Percentiles rank a stretch among this genome's conserved stretches.
Conservation (phyloP, 2,329 filamentous ascomycete genomes). For the Hymenoscyphus albidus region DNA sequence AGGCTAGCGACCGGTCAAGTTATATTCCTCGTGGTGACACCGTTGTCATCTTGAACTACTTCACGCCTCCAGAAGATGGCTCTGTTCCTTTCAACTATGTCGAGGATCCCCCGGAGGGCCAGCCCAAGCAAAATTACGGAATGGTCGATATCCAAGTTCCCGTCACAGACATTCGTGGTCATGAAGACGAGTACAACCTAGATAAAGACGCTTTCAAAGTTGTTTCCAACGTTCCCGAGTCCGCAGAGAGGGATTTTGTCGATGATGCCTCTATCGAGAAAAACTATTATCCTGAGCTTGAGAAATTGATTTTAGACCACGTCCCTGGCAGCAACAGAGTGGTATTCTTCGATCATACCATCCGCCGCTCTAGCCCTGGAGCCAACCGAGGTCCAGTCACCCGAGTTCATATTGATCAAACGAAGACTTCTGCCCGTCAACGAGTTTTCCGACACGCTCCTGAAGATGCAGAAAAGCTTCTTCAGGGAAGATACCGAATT, state of each 20-base stretch:
- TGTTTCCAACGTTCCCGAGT: constrained; percentile 53
- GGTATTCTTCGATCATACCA: constrained; percentile 82
- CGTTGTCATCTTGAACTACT: constrained; percentile 50
- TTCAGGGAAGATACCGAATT: constrained; percentile 70
- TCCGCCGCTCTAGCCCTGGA: constrained; percentile 61
- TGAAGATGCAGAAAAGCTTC: constrained; percentile 62
- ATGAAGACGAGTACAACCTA: constrained; percentile 61
- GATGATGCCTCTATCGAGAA: constrained; percentile 65
- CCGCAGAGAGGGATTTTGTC: constrained; percentile 56
- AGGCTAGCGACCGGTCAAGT: constrained; percentile 12
- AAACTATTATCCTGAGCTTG: constrained; percentile 83
- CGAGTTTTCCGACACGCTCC: constrained; percentile 66
- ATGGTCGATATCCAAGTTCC: constrained; percentile 31
- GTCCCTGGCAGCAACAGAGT: constrained; percentile 65
- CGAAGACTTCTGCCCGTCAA: constrained; percentile 57
- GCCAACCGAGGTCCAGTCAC: constrained; percentile 66
- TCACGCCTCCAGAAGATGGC: constrained; percentile 50
- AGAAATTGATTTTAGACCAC: constrained; percentile 62
- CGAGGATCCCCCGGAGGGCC: constrained; percentile 34
- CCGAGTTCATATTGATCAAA: constrained; percentile 81
- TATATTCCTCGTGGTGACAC: constrained; percentile 49
- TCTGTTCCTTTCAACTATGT: constrained; percentile 54
- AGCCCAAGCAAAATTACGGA: constrained; percentile 32
- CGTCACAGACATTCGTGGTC: constrained; percentile 71
- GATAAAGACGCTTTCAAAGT: constrained; percentile 74